phyloP scores from a whole-genome alignment of 2,329 filamentous ascomycete genomes.

The Hymenoscyphus salicellus region DNA sequence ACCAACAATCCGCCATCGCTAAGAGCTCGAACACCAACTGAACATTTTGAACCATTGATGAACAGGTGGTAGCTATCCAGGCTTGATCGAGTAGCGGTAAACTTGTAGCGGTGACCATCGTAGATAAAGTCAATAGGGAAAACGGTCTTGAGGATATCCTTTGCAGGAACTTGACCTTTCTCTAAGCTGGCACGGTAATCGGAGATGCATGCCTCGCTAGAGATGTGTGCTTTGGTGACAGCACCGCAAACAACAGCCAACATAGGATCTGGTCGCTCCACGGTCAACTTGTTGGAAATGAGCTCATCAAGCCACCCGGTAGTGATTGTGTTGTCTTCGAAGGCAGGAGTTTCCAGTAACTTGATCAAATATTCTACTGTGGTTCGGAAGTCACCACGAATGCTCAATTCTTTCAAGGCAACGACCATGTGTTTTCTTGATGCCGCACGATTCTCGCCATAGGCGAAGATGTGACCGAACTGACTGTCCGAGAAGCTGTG shows the following conservation, averaged over 20 bases:
- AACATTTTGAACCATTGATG: constrained; percentile 97
- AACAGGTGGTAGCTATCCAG: constrained; percentile 94
- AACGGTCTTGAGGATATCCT: constrained; percentile 95
- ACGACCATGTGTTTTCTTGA: constrained; percentile 99
- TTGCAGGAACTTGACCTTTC: constrained; percentile 95
- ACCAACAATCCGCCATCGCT: constrained; percentile 92
- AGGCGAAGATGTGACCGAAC: constrained; percentile 98
- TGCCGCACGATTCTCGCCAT: constrained; percentile 93
- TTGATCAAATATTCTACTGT: constrained; percentile 99
- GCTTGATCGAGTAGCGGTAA: constrained; percentile 91
- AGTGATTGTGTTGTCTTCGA: constrained; percentile 98
- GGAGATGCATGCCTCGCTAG: constrained; percentile 82
- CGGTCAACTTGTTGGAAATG: constrained; percentile 95
- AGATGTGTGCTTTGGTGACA: constrained; percentile 88
- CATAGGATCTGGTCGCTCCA: constrained; percentile 89
- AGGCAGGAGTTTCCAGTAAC: constrained; percentile 94
- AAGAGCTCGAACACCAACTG: constrained; percentile 86
- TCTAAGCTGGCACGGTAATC: constrained; percentile 88
- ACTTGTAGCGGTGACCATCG: constrained; percentile 94
- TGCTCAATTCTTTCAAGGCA: constrained; percentile 96
- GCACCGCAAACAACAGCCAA: constrained; percentile 95
- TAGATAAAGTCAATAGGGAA: constrained; percentile 99
- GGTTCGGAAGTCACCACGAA: constrained; percentile 97
- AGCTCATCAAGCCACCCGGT: constrained; percentile 98
- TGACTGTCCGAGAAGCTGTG: constrained; percentile 99